Percentiles rank a stretch among this genome's conserved stretches.
phyloP scores from a whole-genome alignment of 768 basidiomycete species.

The Leccinellum albellum region DNA sequence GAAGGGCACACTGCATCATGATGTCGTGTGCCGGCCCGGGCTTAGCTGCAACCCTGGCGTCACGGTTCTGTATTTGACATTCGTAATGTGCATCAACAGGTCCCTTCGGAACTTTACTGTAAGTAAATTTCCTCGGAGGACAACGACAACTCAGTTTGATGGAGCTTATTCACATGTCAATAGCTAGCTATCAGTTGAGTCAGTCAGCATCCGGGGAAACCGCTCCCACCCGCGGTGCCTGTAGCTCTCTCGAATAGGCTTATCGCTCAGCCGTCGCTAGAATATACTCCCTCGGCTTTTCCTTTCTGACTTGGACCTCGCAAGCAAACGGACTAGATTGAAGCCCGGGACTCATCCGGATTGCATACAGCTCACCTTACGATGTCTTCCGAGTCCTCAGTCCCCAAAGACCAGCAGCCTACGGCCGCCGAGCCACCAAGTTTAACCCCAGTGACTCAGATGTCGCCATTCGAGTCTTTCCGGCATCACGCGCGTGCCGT shows the following conservation, averaged over 20 bases:
- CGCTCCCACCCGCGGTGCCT: neutral
- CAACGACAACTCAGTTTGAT: no score
- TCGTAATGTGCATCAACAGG: neutral
- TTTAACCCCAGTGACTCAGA: neutral
- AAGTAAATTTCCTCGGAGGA: no score
- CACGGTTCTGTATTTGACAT: neutral
- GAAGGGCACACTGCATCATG: no score
- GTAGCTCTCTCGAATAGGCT: neutral
- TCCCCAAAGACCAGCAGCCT: slow-evolving; percentile 18
- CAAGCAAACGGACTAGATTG: neutral
- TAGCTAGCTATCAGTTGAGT: no score
- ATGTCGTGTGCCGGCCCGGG: no score
- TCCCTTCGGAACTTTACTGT: no score
- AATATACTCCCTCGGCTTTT: neutral
- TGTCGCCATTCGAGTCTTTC: slow-evolving; percentile 1
- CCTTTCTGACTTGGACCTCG: neutral
- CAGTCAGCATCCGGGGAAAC: neutral
- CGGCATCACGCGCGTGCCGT: slow-evolving; percentile 10
- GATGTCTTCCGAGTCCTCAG: slow-evolving; percentile 16
- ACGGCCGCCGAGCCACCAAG: slow-evolving; percentile 8
- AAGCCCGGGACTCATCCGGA: neutral
- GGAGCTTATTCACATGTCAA: no score
- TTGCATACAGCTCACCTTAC: neutral
- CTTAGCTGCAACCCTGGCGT: neutral
- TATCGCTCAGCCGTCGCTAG: neutral